These are phyloP conservation scores for Cystobasidium ongulense DNA, from an alignment of 768 basidiomycete species.

Conservation along the genomic window DNA sequence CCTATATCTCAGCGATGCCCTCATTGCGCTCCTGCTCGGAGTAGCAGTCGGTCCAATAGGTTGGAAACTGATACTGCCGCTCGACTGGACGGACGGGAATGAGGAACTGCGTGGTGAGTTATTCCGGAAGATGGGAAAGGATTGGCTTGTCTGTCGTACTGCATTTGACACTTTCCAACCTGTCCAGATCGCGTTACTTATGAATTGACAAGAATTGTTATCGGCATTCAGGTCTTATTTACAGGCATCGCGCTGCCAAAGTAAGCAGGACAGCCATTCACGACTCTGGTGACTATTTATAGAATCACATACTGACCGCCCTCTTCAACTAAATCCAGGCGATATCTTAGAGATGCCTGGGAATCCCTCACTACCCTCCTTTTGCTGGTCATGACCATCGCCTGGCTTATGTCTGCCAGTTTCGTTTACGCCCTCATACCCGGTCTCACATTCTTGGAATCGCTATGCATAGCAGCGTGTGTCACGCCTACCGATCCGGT, in stretches of 20 bases:
- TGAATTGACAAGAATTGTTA: slow-evolving; percentile 46
- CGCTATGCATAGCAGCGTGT: slow-evolving; percentile 46
- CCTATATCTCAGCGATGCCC: slow-evolving; percentile 44
- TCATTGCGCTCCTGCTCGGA: slow-evolving; percentile 35
- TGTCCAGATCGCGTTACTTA: slow-evolving; percentile 36
- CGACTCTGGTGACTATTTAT: too few species aligned
- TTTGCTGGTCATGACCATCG: slow-evolving; percentile 47
- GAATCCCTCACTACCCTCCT: slow-evolving; percentile 45
- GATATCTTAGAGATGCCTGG: slow-evolving; percentile 46
- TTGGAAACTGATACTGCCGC: slow-evolving; percentile 44
- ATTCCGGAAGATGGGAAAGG: background rate
- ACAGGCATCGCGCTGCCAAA: slow-evolving; percentile 45
- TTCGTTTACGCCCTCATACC: slow-evolving; percentile 47
- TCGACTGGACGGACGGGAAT: slow-evolving; percentile 43
- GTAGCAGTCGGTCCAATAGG: slow-evolving; percentile 31
- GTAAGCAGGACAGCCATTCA: slow-evolving; percentile 3
- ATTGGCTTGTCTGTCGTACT: background rate
- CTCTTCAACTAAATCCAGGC: slow-evolving; percentile 22
- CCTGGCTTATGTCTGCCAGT: slow-evolving; percentile 46
- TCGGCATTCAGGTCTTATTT: slow-evolving; percentile 46
- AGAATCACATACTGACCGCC: background rate
- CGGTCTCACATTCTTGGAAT: slow-evolving; percentile 46
- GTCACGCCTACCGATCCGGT: slow-evolving; percentile 50
- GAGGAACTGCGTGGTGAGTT: slow-evolving; percentile 26
- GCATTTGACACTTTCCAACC: too few species aligned